Percentiles rank a stretch among this genome's conserved stretches.
Evolutionary conservation across 2,329 filamentous ascomycete species (phyloP).

Genomic region (Fusarium sp.): DNA sequence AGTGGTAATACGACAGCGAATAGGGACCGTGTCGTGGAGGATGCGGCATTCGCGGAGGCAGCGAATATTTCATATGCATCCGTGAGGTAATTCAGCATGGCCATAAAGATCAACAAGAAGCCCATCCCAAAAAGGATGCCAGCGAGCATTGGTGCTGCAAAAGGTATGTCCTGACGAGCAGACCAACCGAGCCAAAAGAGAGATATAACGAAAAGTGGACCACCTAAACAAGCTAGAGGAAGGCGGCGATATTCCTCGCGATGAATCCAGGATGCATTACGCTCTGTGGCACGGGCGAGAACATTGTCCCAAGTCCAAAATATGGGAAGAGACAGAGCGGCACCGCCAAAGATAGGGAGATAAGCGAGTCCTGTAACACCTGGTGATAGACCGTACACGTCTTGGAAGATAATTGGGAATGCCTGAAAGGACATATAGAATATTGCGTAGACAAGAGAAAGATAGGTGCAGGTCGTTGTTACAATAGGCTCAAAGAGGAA

Average conservation of each 20-base stretch:
- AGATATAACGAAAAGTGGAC: conserved; percentile 68
- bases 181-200: conserved; percentile 74
- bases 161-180: conserved; percentile 59
- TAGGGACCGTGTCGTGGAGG: conserved; percentile 91
- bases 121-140: conserved; percentile 71
- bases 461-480: conserved; percentile 74
- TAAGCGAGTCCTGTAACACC: conserved; percentile 75
- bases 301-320: conserved; percentile 74
- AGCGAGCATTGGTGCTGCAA: conserved; percentile 67
- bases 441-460: conserved; percentile 75
- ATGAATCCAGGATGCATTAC: conserved; percentile 66
- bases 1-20: conserved; percentile 80
- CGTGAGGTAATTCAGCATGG: conserved; percentile 71
- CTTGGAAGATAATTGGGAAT: conserved; percentile 75
- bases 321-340: conserved; percentile 66
- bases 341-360: conserved; percentile 74
- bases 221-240: conserved; percentile 76
- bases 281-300: conserved; percentile 62
- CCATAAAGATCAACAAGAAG: conserved; percentile 72
- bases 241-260: conserved; percentile 76
- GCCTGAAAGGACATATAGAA: conserved; percentile 81
- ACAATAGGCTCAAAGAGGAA: conserved; percentile 78
- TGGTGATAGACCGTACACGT: conserved; percentile 70
- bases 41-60: conserved; percentile 82
- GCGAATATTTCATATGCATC: conserved; percentile 76